A percentile compares a stretch with the other conserved stretches of the same genome.
These are phyloP conservation scores for Pterula multifida DNA, from an alignment of 1,284 basidiomycete genomes.

Conservation along the genomic window DNA sequence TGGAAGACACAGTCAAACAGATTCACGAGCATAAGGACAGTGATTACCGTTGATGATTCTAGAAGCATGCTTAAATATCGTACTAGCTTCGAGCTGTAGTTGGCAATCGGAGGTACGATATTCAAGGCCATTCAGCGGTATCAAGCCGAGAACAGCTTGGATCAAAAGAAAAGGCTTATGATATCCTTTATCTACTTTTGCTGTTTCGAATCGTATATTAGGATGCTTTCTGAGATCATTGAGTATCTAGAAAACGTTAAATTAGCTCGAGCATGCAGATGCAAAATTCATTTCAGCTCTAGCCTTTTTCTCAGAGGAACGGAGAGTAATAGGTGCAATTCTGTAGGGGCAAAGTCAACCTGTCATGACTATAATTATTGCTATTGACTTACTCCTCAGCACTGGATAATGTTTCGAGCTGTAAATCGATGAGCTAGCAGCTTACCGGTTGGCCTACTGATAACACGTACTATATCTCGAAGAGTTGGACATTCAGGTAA, in stretches of 20 bases:
- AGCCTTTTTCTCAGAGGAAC: constrained; percentile 61
- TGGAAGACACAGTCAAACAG: constrained; percentile 15
- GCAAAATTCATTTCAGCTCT: constrained; percentile 6
- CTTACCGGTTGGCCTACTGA: no score
- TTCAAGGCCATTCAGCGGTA: constrained; percentile 52
- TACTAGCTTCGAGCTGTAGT: constrained; percentile 52
- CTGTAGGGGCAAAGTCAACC: constrained; percentile 24
- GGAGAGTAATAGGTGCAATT: constrained; percentile 51
- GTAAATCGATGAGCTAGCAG: no score
- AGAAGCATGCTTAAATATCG: constrained; percentile 53
- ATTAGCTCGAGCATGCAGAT: background rate
- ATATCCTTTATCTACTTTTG: constrained; percentile 50
- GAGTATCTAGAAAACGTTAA: constrained; percentile 33
- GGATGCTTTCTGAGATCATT: constrained; percentile 54
- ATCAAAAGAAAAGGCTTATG: constrained; percentile 68
- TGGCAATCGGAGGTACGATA: constrained; percentile 62
- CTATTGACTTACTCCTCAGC: constrained; percentile 50
- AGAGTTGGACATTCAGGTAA: constrained; percentile 39
- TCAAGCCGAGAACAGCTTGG: constrained; percentile 58
- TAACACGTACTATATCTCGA: constrained; percentile 58
- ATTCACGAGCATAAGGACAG: background rate
- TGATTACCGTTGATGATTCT: constrained; percentile 53
- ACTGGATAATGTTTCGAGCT: constrained; percentile 55
- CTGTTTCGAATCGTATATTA: constrained; percentile 61
- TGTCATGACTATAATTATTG: background rate